phyloP scores from a whole-genome alignment of 129 eudicot genomes.

The Logfia minima region DNA sequence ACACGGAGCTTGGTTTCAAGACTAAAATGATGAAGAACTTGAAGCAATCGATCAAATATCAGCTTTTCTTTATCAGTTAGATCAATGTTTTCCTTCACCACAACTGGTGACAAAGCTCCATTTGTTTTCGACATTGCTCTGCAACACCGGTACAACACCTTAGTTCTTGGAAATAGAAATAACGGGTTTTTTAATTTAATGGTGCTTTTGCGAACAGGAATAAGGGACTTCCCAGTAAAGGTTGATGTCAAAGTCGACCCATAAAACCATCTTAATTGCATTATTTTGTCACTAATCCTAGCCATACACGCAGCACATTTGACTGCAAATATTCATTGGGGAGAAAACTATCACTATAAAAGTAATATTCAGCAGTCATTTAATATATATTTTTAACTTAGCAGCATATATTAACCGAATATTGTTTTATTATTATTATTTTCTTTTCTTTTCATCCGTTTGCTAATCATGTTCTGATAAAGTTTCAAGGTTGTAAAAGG shows the following conservation, averaged over 20 bases:
- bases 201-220: constrained; percentile 22
- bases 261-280: constrained; percentile 39
- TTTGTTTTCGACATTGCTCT: constrained; percentile 26
- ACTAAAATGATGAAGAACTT: constrained; percentile 59
- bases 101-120: constrained; percentile 5
- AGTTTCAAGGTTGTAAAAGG: too few species aligned
- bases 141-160: constrained; percentile 19
- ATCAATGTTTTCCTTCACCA: constrained; percentile 53
- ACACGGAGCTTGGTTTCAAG: constrained; percentile 88
- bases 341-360: constrained; percentile 29
- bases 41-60: constrained; percentile 67
- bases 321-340: constrained; percentile 35
- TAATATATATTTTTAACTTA: not conserved
- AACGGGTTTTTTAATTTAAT: constrained; percentile 12
- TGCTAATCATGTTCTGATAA: too few species aligned
- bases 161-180: constrained; percentile 16
- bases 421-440: too few species aligned
- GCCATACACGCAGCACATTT: constrained; percentile 31
- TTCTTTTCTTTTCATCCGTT: too few species aligned
- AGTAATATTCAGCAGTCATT: not conserved
- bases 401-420: not conserved
- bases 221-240: constrained; percentile 14
- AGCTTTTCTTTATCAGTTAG: constrained; percentile 61
- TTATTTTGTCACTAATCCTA: constrained; percentile 36
- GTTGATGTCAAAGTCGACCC: constrained; percentile 39